Evolutionary conservation across 148 eudicot genomes (phyloP).

Genomic region (Rhododendron kiyosumense): DNA sequence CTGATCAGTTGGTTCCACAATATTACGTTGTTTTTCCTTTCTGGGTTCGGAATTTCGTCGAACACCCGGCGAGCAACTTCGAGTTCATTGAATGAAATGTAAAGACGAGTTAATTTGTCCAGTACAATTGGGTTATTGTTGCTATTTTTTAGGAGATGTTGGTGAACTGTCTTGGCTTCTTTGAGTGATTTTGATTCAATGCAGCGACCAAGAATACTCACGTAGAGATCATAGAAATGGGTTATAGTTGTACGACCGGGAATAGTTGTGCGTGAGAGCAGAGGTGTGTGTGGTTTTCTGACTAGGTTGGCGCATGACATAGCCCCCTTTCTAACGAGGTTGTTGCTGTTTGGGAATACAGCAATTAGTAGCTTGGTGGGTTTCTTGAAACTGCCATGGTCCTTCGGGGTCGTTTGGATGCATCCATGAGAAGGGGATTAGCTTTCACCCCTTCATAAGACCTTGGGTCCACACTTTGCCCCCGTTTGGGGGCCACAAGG

Average conservation of each 20-base stretch:
- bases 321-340: too few species aligned
- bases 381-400: not conserved
- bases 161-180: constrained; percentile 48
- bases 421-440: too few species aligned
- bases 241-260: not conserved
- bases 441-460: too few species aligned
- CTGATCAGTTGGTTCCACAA: constrained; percentile 80
- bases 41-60: constrained; percentile 46
- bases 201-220: constrained; percentile 30
- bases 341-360: not conserved
- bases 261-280: not conserved
- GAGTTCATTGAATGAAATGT: constrained; percentile 39
- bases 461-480: too few species aligned
- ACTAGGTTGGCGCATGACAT: constrained; percentile 1
- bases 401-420: too few species aligned
- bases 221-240: not conserved
- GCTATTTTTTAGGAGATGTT: constrained; percentile 40
- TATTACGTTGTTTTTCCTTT: constrained; percentile 34
- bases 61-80: constrained; percentile 54
- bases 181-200: constrained; percentile 44
- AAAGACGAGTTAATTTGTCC: constrained; percentile 59
- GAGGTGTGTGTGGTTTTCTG: not conserved
- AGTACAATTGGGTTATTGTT: constrained; percentile 15
- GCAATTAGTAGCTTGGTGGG: not conserved
- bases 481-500: too few species aligned